Percentiles rank a stretch among this genome's conserved stretches.
phyloP scores from a whole-genome alignment of 2,329 filamentous ascomycete genomes.

The Nothophaeocryptopus gaeumannii region DNA sequence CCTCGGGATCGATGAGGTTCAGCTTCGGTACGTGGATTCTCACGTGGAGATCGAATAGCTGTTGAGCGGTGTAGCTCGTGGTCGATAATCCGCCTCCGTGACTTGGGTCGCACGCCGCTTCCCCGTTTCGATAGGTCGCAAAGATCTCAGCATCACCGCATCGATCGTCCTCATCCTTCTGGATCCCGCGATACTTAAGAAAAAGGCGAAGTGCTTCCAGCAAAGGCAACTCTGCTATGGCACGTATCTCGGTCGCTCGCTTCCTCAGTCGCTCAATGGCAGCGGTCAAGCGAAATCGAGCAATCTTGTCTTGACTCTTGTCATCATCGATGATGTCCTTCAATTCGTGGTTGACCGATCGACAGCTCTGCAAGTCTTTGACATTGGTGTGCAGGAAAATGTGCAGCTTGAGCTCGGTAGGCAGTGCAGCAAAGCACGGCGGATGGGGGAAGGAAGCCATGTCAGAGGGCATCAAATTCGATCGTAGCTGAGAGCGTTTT shows the following conservation, averaged over 20 bases:
- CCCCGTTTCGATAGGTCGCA: background rate
- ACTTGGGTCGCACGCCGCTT: background rate
- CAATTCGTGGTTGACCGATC: slow-evolving; percentile 3
- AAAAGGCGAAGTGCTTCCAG: slow-evolving; percentile 8
- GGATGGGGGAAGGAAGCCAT: background rate
- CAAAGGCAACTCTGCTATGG: background rate
- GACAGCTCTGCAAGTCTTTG: slow-evolving; percentile 1
- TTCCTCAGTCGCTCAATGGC: background rate
- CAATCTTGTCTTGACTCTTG: slow-evolving; percentile 3
- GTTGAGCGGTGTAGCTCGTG: background rate
- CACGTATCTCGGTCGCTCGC: background rate
- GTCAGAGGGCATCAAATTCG: no score
- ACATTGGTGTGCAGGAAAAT: slow-evolving; percentile 1
- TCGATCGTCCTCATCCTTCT: slow-evolving; percentile 1
- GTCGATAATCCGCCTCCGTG: background rate
- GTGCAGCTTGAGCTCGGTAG: slow-evolving; percentile 3
- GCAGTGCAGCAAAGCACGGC: background rate
- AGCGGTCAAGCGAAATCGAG: background rate
- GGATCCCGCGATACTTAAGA: slow-evolving; percentile 4
- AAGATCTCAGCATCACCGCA: slow-evolving; percentile 3
- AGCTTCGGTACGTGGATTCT: background rate
- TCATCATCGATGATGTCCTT: slow-evolving; percentile 2
- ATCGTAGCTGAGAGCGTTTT: no score
- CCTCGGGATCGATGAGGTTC: no score
- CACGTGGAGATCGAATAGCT: background rate